A percentile compares a stretch with the other conserved stretches of the same genome.
These are phyloP conservation scores for Dalbergia cultrata DNA, from an alignment of 306 rosid genomes.

Conservation along the genomic window DNA sequence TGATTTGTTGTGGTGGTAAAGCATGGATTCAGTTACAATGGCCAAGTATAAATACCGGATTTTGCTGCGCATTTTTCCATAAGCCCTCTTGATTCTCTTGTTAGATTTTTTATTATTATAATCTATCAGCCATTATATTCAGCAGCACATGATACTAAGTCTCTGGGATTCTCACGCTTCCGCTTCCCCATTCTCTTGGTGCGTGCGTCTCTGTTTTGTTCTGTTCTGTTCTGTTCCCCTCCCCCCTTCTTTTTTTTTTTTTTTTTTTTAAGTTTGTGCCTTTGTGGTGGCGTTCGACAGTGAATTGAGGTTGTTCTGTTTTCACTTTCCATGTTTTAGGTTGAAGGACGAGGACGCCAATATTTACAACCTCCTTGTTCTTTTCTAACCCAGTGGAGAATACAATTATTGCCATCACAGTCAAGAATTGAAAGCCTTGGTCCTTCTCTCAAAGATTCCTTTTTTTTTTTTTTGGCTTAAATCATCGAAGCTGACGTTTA, in stretches of 20 bases:
- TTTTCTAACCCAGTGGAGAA: not conserved
- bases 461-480: not conserved
- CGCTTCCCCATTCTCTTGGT: not conserved
- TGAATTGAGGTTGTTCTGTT: not conserved
- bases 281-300: not conserved
- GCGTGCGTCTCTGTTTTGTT: not conserved
- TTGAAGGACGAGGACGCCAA: not conserved
- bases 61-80: not conserved
- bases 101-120: not conserved
- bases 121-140: not conserved
- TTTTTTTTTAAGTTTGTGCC: no score
- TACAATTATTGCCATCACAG: slow-evolving; percentile 2
- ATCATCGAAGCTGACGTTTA: not conserved
- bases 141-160: not conserved
- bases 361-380: not conserved
- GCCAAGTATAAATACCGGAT: slow-evolving; percentile 8
- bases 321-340: not conserved
- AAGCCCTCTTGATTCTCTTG: not conserved
- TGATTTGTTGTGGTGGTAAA: not conserved
- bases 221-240: not conserved
- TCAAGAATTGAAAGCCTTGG: slow-evolving; percentile 2
- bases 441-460: slow-evolving; percentile 39
- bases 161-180: slow-evolving; percentile 32
- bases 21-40: not conserved
- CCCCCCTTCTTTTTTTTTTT: no score